These are phyloP conservation scores for Aspergillus floridensis DNA, from an alignment of 2,329 filamentous ascomycete species.

Conservation along the genomic window DNA sequence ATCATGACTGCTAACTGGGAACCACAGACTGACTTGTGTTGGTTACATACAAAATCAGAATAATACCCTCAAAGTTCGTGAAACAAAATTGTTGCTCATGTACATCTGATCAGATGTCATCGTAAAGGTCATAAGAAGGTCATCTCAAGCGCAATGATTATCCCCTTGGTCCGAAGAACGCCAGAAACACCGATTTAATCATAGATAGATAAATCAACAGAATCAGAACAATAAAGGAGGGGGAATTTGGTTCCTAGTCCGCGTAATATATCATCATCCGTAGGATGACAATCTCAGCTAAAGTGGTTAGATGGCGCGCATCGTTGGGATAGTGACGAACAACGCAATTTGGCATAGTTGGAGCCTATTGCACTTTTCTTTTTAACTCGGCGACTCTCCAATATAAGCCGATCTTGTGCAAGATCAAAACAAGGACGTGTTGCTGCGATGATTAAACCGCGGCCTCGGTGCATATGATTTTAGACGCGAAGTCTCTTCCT, in stretches of 20 bases:
- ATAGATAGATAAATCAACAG: constrained; percentile 10
- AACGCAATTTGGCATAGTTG: neutral
- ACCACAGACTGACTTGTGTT: constrained; percentile 17
- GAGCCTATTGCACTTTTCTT: neutral
- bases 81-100: constrained; percentile 38
- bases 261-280: neutral
- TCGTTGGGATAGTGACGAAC: neutral
- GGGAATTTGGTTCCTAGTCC: neutral
- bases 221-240: constrained; percentile 3
- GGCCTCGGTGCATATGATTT: constrained; percentile 31
- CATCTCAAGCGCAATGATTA: constrained; percentile 29
- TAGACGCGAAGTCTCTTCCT: constrained; percentile 33
- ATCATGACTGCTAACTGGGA: neutral
- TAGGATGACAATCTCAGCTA: neutral
- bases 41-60: constrained; percentile 14
- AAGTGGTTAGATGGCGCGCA: neutral
- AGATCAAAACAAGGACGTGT: constrained; percentile 34
- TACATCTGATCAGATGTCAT: constrained; percentile 39
- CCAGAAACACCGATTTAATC: constrained; percentile 24
- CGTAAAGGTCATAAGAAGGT: constrained; percentile 39
- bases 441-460: constrained; percentile 32
- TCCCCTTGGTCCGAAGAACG: constrained; percentile 27
- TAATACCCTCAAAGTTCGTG: constrained; percentile 29
- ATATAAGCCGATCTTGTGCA: neutral
- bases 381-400: neutral